Base-by-base conservation (phyloP, 306 rosid genomes). In the Dryas alaskensis region DNA sequence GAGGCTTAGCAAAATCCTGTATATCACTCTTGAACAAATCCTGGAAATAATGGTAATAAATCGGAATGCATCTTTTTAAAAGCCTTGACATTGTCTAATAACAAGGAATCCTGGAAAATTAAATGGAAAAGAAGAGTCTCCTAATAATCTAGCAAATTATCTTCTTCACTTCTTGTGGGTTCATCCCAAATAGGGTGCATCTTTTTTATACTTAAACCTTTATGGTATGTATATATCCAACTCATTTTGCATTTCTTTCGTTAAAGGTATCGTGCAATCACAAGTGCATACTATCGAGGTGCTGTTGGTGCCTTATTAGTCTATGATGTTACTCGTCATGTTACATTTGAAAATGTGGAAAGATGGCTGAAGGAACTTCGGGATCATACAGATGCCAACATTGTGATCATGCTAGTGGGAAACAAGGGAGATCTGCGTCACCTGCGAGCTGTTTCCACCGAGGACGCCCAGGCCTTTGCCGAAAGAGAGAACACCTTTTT, bases 281-380 rank as follows among this genome's bases (percentile, higher is more conserved):
- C 96, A 1, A 92, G 92, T 72, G 96, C 97, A 55, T 92, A 89
- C 72, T 89, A 89, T 60, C 78, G 92, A 3, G 92, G 96, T 67
- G 96, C 92, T 22, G 96, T 89, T n/a, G 97, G 97, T 4, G 97
- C 97, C 11, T 79, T 92, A 40, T 85, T 92, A 27, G 97, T 92
- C 31, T 92, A 92, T 65, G 97, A 92, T 40, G 91, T 89, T 76
- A 86, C 97, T 6, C 91, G 97, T 37, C 92, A 86, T 71, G 89
- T 84, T 12, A 89, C 96, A 73, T 91, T 87, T 82, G 91, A 89
- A 76, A 89, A 87, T 69, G 91, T 89, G 81, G 89, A 83, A 72
- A 92, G 92, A 81, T 92, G 97, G 97, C 73, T 92, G 80, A 92
- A 87, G 86, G 97, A 92, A 82, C 87, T 92, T 40, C 86, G 97